These are phyloP conservation scores for Solanum pimpinellifolium DNA, from an alignment of 257 asterid species.

Conservation along the genomic window DNA sequence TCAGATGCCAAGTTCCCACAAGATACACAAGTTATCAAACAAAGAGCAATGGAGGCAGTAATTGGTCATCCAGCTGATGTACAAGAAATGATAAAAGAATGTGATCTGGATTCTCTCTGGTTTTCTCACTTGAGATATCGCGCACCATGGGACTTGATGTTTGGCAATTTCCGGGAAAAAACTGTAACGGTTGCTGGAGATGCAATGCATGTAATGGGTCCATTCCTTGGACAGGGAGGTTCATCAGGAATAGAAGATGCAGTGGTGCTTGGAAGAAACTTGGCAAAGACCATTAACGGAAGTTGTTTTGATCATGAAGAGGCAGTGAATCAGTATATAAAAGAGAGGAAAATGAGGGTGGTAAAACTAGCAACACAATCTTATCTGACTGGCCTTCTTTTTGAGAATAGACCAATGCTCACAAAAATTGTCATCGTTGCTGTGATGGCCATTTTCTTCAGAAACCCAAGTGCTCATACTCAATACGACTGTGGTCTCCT, in stretches of 20 bases:
- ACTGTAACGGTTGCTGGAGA: conserved; percentile 27
- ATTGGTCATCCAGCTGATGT: conserved; percentile 14
- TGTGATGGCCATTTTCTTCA: conserved; percentile 2
- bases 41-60: not conserved
- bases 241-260: conserved; percentile 30
- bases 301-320: not conserved
- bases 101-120: conserved; percentile 15
- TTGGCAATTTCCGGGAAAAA: conserved; percentile 10
- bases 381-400: conserved; percentile 6
- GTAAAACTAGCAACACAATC: conserved; percentile 15
- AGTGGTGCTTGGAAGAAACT: conserved; percentile 29
- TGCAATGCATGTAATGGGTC: conserved; percentile 43
- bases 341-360: conserved; percentile 25
- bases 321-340: conserved; percentile 12
- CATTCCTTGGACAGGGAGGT: conserved; percentile 31
- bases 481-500: conserved; percentile 20
- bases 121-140: conserved; percentile 24
- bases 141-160: conserved; percentile 27
- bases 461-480: not conserved
- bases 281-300: not conserved
- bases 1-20: conserved; percentile 11
- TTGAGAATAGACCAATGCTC: not conserved
- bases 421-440: not conserved
- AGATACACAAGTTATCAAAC: conserved; percentile 14
- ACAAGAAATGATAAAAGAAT: conserved; percentile 9